Conservation (phyloP, 2,329 filamentous ascomycete species). For the Dryadomyces quercus-mongolicae region DNA sequence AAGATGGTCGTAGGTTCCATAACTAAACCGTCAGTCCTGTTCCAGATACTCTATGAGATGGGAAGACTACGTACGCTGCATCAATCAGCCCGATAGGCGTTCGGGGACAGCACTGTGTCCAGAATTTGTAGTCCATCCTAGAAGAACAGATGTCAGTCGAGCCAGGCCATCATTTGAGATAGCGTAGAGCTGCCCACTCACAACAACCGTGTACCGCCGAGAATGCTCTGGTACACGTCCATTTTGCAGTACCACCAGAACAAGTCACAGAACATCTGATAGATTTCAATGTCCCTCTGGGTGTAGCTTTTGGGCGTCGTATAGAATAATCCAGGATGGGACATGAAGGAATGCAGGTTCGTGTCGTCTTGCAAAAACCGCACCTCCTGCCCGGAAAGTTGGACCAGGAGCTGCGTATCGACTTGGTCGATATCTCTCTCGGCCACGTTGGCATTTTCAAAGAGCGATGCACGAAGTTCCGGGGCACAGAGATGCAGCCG, state of each 20-base stretch:
- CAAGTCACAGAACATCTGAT: conserved; percentile 71
- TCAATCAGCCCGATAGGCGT: conserved; percentile 66
- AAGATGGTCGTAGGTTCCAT: conserved; percentile 81
- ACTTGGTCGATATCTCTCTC: conserved; percentile 24
- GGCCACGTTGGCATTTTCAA: conserved; percentile 1
- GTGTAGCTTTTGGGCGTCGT: conserved; percentile 19
- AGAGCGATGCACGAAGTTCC: not conserved
- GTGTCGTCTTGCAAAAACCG: conserved; percentile 21
- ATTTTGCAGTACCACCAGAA: conserved; percentile 97
- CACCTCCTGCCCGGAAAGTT: conserved; percentile 27
- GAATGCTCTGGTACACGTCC: conserved; percentile 79
- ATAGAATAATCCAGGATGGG: not conserved
- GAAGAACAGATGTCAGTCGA: not conserved
- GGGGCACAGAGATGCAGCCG: conserved; percentile 18
- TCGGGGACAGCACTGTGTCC: conserved; percentile 80
- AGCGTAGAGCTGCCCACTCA: conserved; percentile 34
- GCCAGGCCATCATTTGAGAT: not conserved
- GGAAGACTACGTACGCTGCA: conserved; percentile 43
- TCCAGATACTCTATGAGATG: too few relatives aligned
- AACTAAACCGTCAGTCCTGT: conserved; percentile 28
- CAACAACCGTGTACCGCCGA: conserved; percentile 78
- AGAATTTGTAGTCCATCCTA: conserved; percentile 68
- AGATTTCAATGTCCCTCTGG: conserved; percentile 60
- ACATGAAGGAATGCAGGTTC: not conserved
- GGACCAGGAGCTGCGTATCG: conserved; percentile 27